Evolutionary conservation across 495 filamentous ascomycete species (phyloP).

Genomic region (Usnea hakonensis): DNA sequence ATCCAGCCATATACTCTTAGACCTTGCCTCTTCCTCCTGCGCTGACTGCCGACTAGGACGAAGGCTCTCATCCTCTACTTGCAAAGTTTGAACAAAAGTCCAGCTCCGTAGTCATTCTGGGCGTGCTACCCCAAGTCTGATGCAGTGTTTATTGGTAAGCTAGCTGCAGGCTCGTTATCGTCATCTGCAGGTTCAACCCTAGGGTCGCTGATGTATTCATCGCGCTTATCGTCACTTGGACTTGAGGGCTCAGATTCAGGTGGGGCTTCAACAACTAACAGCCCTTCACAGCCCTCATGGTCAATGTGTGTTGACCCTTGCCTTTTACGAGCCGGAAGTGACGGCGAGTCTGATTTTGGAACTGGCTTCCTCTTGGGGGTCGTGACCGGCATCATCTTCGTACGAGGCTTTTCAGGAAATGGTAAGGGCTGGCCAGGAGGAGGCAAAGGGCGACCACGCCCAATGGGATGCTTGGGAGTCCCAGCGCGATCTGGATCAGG

Average conservation of each 20-base stretch:
- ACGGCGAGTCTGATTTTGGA: slow-evolving; percentile 32
- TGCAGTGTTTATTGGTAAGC: not conserved
- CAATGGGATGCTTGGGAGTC: slow-evolving; percentile 62
- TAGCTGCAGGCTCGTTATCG: not conserved
- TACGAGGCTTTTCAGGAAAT: slow-evolving; percentile 59
- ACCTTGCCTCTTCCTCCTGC: slow-evolving; percentile 31
- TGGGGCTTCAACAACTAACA: slow-evolving; percentile 48
- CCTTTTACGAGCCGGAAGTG: slow-evolving; percentile 34
- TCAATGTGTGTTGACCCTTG: slow-evolving; percentile 27
- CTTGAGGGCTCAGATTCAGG: slow-evolving; percentile 44
- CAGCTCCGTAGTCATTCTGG: not conserved
- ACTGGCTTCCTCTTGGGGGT: slow-evolving; percentile 57
- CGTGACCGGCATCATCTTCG: slow-evolving; percentile 47
- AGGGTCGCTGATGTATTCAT: not conserved
- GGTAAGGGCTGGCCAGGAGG: slow-evolving; percentile 57
- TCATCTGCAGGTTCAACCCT: not conserved
- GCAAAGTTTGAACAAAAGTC: not conserved
- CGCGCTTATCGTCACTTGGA: slow-evolving; percentile 26
- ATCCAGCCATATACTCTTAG: slow-evolving; percentile 24
- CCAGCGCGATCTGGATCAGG: slow-evolving; percentile 36
- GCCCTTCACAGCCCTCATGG: slow-evolving; percentile 30
- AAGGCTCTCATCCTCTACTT: slow-evolving; percentile 23
- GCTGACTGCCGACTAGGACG: slow-evolving; percentile 27
- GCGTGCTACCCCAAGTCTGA: not conserved
- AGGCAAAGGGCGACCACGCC: slow-evolving; percentile 52